These are phyloP conservation scores for Erodium chrysanthum DNA, from an alignment of 441 rosid species.

Conservation along the genomic window DNA sequence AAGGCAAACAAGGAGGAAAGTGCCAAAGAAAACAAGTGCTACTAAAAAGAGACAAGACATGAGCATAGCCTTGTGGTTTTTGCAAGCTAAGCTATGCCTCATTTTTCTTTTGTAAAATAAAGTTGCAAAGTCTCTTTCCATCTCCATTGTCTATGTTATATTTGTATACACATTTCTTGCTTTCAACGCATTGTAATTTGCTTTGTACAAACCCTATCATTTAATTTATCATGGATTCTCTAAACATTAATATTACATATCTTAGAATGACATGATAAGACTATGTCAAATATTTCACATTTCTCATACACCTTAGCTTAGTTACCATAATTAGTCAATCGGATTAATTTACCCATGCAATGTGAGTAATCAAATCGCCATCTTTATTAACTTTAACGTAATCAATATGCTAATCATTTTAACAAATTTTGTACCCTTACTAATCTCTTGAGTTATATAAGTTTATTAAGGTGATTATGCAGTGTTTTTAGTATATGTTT, in stretches of 20 bases:
- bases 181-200: conserved; percentile 30
- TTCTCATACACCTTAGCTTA: too few relatives aligned
- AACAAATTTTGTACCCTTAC: not conserved
- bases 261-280: too few relatives aligned
- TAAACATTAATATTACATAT: too few relatives aligned
- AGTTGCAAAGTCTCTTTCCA: conserved; percentile 40
- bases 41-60: not conserved
- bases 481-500: not conserved
- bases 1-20: too few relatives aligned
- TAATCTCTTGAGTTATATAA: not conserved
- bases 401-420: too few relatives aligned
- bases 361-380: too few relatives aligned
- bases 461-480: not conserved
- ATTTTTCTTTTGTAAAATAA: conserved; percentile 13
- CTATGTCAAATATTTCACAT: too few relatives aligned
- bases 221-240: not conserved
- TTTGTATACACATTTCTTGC: conserved; percentile 24
- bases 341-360: too few relatives aligned
- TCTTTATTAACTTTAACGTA: too few relatives aligned
- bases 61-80: conserved; percentile 26
- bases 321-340: too few relatives aligned
- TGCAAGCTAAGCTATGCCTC: conserved; percentile 34
- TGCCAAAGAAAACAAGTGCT: not conserved
- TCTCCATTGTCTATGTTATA: conserved; percentile 8
- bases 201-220: not conserved